A percentile compares a stretch with the other conserved stretches of the same genome.
phyloP scores from a whole-genome alignment of 768 basidiomycete genomes.

The Lentinula aciculospora region DNA sequence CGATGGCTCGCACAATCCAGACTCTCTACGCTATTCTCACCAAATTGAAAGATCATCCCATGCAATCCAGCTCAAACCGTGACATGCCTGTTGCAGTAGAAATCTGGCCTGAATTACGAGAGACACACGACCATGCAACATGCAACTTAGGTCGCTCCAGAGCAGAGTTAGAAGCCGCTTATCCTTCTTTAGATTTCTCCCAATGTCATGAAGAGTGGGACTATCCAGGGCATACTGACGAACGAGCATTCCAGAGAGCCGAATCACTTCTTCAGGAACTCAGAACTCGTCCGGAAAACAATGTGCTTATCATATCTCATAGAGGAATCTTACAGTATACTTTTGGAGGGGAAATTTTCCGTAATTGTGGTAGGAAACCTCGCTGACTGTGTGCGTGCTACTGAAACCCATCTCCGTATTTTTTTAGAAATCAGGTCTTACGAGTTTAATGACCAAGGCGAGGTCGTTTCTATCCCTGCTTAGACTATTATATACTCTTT shows the following conservation, averaged over 20 bases:
- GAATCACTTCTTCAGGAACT: slow-evolving; percentile 8
- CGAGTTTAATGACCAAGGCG: background rate
- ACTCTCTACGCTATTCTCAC: slow-evolving; percentile 10
- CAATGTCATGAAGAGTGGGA: slow-evolving; percentile 14
- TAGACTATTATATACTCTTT: background rate
- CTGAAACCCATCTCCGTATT: background rate
- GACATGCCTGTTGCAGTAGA: background rate
- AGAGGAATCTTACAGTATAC: slow-evolving; percentile 14
- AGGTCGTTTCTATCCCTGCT: background rate
- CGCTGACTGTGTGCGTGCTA: background rate
- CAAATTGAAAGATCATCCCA: background rate
- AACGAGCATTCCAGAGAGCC: slow-evolving; percentile 10
- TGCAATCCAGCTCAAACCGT: background rate
- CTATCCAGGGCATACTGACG: slow-evolving; percentile 11
- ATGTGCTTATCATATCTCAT: slow-evolving; percentile 12
- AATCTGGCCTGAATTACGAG: slow-evolving; percentile 15
- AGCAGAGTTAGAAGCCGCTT: slow-evolving; percentile 5
- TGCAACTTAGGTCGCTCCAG: slow-evolving; percentile 13
- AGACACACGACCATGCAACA: slow-evolving; percentile 13
- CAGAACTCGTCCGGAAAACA: slow-evolving; percentile 5
- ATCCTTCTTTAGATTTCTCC: slow-evolving; percentile 11
- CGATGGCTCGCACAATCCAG: slow-evolving; percentile 15
- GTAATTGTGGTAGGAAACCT: slow-evolving; percentile 12
- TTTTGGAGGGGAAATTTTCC: slow-evolving; percentile 6
- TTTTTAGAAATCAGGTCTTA: background rate